A percentile compares a stretch with the other conserved stretches of the same genome.
Conservation (phyloP, 2,329 filamentous ascomycete genomes). For the Talaromyces funiculosus region DNA sequence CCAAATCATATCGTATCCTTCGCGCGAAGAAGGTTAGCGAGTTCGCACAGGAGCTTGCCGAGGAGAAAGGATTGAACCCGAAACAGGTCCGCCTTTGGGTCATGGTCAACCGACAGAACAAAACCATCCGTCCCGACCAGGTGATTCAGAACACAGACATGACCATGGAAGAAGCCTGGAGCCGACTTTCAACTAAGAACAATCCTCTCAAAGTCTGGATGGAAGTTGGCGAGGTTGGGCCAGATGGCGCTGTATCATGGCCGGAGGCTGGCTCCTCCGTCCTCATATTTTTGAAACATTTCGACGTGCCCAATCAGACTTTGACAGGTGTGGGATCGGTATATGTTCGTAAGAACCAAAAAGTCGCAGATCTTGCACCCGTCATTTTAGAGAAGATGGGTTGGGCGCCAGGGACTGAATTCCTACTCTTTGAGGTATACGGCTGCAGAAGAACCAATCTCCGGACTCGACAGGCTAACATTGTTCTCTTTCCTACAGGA, state of each 20-base stretch:
- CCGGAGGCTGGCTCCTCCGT: conserved; percentile 54
- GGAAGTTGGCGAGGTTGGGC: conserved; percentile 65
- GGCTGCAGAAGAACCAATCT: conserved; percentile 12
- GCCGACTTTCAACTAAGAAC: conserved; percentile 63
- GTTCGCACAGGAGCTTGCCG: conserved; percentile 64
- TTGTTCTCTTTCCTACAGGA: conserved; percentile 47
- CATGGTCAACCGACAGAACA: conserved; percentile 98
- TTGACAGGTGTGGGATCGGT: conserved; percentile 74
- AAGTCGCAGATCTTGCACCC: conserved; percentile 75
- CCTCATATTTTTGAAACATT: conserved; percentile 87
- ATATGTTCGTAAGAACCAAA: conserved; percentile 82
- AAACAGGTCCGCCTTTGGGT: conserved; percentile 79
- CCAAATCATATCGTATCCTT: conserved; percentile 66
- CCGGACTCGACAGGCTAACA: not conserved
- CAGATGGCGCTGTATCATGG: conserved; percentile 69
- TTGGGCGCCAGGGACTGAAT: conserved; percentile 70
- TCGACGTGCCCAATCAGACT: conserved; percentile 70
- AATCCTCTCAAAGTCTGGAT: conserved; percentile 75
- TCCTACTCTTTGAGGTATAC: conserved; percentile 73
- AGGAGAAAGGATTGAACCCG: conserved; percentile 62
- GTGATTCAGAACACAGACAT: conserved; percentile 72
- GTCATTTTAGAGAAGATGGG: conserved; percentile 76
- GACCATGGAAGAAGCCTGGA: conserved; percentile 69
- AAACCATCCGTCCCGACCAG: conserved; percentile 85
- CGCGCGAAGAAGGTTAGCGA: conserved; percentile 71